A percentile compares a stretch with the other conserved stretches of the same genome.
Conservation (phyloP, 306 rosid genomes). For the Chamaecrista fasciculata region DNA sequence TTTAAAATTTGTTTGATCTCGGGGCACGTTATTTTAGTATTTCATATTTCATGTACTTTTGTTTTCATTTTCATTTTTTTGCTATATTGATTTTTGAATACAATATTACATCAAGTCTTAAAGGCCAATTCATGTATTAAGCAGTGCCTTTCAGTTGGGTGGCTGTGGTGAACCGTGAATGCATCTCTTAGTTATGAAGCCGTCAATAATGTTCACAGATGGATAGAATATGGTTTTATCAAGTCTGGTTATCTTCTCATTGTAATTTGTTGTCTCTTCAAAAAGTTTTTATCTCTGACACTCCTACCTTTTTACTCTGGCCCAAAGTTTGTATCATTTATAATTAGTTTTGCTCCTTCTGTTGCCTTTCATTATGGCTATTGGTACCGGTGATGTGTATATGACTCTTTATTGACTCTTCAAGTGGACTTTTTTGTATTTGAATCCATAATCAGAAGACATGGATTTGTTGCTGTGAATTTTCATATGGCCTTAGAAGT, state of each 20-base stretch:
- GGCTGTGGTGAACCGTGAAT: background rate
- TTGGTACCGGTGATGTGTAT: background rate
- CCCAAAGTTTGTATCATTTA: background rate
- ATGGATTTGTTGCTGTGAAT: background rate
- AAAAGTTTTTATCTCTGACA: no score
- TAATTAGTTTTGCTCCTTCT: background rate
- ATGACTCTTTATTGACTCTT: background rate
- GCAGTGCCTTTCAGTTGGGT: background rate
- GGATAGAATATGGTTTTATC: background rate
- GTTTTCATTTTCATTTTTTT: background rate
- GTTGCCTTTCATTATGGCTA: background rate
- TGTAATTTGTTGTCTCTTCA: background rate
- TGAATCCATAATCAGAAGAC: background rate
- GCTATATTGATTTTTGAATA: background rate
- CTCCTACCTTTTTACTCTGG: no score
- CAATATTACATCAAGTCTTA: no score
- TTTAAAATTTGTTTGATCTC: background rate
- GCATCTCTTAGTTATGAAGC: background rate
- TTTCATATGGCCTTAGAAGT: background rate
- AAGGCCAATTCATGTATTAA: background rate
- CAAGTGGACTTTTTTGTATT: background rate
- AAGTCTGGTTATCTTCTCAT: no score
- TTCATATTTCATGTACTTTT: background rate
- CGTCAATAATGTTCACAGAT: background rate
- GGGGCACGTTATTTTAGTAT: background rate